Conservation (phyloP, 257 asterid genomes). For the Scutellaria barbata region DNA sequence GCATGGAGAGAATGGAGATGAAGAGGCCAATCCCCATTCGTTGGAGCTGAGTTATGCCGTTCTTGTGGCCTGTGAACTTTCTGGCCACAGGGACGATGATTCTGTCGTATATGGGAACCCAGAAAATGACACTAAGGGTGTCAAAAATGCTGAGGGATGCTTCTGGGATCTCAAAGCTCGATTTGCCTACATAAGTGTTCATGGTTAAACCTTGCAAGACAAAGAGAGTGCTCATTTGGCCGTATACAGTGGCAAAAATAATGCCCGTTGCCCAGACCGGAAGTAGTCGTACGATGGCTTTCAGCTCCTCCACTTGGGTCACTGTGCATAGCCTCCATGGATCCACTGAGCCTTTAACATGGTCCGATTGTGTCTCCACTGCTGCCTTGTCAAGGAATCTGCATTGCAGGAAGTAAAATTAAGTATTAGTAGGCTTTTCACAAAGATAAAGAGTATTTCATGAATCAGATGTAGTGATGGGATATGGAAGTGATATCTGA, state of each 20-base stretch:
- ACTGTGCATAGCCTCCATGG: slow-evolving; percentile 75
- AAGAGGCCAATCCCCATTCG: slow-evolving; percentile 68
- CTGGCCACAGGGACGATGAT: slow-evolving; percentile 60
- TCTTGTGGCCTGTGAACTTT: slow-evolving; percentile 68
- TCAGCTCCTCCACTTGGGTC: slow-evolving; percentile 80
- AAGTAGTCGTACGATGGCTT: slow-evolving; percentile 64
- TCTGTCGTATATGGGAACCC: slow-evolving; percentile 75
- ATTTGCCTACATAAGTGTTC: slow-evolving; percentile 52
- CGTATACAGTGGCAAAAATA: slow-evolving; percentile 59
- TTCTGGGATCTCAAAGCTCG: slow-evolving; percentile 61
- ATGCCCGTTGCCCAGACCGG: slow-evolving; percentile 79
- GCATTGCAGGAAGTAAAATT: slow-evolving; percentile 17
- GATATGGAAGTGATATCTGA: too few species aligned
- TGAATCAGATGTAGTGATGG: too few species aligned
- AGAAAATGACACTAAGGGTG: slow-evolving; percentile 67
- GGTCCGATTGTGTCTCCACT: slow-evolving; percentile 55
- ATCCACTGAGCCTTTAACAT: slow-evolving; percentile 42
- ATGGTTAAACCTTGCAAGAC: slow-evolving; percentile 66
- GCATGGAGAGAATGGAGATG: slow-evolving; percentile 69
- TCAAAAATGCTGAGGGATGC: slow-evolving; percentile 74
- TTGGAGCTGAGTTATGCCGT: slow-evolving; percentile 67
- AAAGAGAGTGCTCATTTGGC: slow-evolving; percentile 71
- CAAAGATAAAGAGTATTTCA: background rate
- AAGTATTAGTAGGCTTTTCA: background rate
- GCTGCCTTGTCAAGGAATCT: slow-evolving; percentile 83